Conservation (phyloP, 2,329 filamentous ascomycete genomes). For the Amesomyces nigricolor region DNA sequence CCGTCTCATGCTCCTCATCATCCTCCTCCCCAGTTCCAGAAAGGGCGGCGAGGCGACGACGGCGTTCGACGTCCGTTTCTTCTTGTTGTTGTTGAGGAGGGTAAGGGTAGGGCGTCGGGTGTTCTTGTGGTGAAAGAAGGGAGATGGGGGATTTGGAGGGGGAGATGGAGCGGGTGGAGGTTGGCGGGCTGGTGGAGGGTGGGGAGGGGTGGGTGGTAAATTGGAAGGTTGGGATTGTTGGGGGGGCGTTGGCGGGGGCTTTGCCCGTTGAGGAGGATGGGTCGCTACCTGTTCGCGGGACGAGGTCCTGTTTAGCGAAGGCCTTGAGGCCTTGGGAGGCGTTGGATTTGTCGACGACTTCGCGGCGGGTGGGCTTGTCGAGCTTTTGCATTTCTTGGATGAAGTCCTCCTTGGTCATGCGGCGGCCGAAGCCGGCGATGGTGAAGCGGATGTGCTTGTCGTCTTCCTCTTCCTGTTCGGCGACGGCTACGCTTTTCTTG, state of each 20-base stretch:
- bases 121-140: too few species aligned
- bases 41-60: constrained; percentile 55
- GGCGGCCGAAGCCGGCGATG: constrained; percentile 63
- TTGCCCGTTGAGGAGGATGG: constrained; percentile 4
- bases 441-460: constrained; percentile 71
- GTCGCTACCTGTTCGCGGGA: background rate
- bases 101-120: background rate
- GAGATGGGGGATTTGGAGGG: too few species aligned
- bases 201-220: background rate
- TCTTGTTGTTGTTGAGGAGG: constrained; percentile 32
- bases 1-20: constrained; percentile 54
- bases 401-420: constrained; percentile 78
- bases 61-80: constrained; percentile 66
- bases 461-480: constrained; percentile 51
- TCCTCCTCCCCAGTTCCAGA: constrained; percentile 37
- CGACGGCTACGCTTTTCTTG: constrained; percentile 37
- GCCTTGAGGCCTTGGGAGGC: constrained; percentile 46
- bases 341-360: constrained; percentile 47
- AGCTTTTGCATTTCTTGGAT: constrained; percentile 67
- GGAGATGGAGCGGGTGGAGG: too few species aligned
- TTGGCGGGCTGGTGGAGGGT: background rate
- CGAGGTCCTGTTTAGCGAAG: constrained; percentile 40
- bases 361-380: constrained; percentile 57
- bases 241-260: background rate
- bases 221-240: background rate